Evolutionary conservation across 306 rosid species (phyloP).

Genomic region (Malus sieversii): DNA sequence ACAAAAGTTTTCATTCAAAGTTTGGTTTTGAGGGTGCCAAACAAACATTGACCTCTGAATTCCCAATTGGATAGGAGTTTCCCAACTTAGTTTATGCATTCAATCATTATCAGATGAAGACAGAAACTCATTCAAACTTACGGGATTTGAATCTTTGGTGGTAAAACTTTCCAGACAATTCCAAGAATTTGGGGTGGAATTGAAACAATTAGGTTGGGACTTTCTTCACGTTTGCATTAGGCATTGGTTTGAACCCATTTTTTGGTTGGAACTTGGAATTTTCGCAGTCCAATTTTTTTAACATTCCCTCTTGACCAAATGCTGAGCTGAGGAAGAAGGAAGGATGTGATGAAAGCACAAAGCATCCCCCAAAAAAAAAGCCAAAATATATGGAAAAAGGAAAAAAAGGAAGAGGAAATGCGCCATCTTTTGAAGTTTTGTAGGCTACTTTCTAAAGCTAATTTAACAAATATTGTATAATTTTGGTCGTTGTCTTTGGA

Average conservation of each 20-base stretch:
- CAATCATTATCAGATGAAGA: constrained; percentile 33
- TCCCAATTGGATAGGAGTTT: constrained; percentile 24
- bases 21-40: constrained; percentile 19
- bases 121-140: constrained; percentile 13
- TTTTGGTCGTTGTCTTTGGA: not conserved
- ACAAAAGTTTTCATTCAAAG: not conserved
- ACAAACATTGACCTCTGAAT: constrained; percentile 23
- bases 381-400: constrained; percentile 1
- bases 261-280: constrained; percentile 15
- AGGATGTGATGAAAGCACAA: constrained; percentile 14
- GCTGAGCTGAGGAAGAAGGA: constrained; percentile 1
- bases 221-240: not conserved
- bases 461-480: not conserved
- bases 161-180: not conserved
- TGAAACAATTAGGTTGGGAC: not conserved
- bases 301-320: constrained; percentile 46
- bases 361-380: not conserved
- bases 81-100: not conserved
- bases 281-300: constrained; percentile 24
- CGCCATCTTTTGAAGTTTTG: constrained; percentile 12
- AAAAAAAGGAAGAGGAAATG: constrained; percentile 1
- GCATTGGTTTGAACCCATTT: not conserved
- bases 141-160: not conserved
- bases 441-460: not conserved
- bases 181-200: not conserved